Evolutionary conservation across 169 alveolate genomes (phyloP).

Genomic region (Plasmodium vivax): DNA sequence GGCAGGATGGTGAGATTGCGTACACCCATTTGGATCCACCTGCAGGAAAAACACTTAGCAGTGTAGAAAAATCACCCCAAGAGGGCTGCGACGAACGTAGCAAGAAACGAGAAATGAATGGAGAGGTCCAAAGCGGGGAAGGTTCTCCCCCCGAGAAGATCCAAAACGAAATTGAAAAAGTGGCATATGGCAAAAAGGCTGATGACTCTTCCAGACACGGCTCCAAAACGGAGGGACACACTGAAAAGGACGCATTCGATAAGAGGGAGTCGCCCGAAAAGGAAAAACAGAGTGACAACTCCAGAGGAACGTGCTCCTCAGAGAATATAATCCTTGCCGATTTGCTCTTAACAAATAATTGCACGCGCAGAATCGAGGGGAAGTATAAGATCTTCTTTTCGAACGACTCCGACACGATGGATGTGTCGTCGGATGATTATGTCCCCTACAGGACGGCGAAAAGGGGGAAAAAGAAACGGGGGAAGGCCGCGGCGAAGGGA

Average conservation of each 20-base stretch:
- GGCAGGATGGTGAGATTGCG: neutral
- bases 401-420: neutral
- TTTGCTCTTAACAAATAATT: neutral
- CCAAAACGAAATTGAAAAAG: neutral
- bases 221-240: neutral
- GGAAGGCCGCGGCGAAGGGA: neutral
- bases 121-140: neutral
- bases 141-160: neutral
- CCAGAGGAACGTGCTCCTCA: neutral
- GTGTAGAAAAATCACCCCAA: neutral
- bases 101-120: neutral
- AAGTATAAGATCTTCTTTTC: neutral
- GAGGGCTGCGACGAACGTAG: neutral
- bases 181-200: neutral
- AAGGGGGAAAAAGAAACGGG: neutral
- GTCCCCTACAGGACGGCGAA: neutral
- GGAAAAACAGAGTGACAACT: neutral
- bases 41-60: neutral
- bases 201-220: neutral
- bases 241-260: neutral
- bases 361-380: neutral
- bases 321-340: neutral
- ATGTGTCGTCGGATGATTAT: slow-evolving; percentile 30
- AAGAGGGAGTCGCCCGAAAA: neutral
- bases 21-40: neutral